Evolutionary conservation across 331 rosid genomes (phyloP).

Genomic region (Arachis monticola): DNA sequence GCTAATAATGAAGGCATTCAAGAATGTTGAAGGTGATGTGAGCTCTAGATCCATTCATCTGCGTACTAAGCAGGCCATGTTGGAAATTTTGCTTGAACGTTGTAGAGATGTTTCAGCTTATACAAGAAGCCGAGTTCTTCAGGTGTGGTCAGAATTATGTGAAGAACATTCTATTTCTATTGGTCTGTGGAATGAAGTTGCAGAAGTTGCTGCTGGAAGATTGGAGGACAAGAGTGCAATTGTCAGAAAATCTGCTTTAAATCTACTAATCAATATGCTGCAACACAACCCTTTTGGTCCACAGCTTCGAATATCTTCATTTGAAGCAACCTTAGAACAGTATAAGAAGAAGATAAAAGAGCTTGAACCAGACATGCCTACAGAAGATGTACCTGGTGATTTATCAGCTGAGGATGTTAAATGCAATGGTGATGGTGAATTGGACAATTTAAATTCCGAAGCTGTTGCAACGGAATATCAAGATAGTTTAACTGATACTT

Average conservation of each 20-base stretch:
- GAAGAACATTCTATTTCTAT: conserved; percentile 92
- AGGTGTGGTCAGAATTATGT: conserved; percentile 95
- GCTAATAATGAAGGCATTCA: conserved; percentile 80
- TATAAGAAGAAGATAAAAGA: conserved; percentile 77
- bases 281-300: conserved; percentile 99
- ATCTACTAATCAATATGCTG: conserved; percentile 85
- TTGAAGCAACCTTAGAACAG: conserved; percentile 91
- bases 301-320: conserved; percentile 80
- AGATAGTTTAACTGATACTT: conserved; percentile 81
- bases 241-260: conserved; percentile 86
- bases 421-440: conserved; percentile 60
- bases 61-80: conserved; percentile 95
- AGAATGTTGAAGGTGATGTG: conserved; percentile 81
- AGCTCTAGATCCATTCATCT: conserved; percentile 80
- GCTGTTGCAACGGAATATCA: conserved; percentile 53
- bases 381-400: conserved; percentile 48
- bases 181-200: conserved; percentile 97
- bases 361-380: conserved; percentile 67
- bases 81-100: conserved; percentile 95
- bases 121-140: conserved; percentile 96
- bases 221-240: conserved; percentile 98
- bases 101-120: conserved; percentile 99
- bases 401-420: conserved; percentile 53
- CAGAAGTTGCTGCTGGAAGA: conserved; percentile 90
- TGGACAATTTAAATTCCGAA: conserved; percentile 50